Evolutionary conservation across 495 filamentous ascomycete genomes (phyloP).

Genomic region (Talaromyces trachyspermus): DNA sequence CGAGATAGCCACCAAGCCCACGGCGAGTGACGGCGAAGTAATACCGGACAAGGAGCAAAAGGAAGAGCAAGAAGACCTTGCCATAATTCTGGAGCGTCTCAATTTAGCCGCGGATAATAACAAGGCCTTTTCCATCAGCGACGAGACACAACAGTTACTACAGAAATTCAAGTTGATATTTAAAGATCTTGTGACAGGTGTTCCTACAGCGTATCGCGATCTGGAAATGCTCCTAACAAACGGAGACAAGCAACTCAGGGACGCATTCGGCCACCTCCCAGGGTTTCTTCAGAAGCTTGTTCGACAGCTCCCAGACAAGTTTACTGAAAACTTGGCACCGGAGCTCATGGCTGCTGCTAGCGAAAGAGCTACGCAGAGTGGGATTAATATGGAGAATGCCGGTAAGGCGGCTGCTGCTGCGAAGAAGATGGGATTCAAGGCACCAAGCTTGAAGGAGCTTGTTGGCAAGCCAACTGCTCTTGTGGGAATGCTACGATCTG

Average conservation of each 20-base stretch:
- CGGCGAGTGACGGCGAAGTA: constrained; percentile 26
- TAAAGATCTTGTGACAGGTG: constrained; percentile 85
- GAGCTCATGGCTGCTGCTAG: constrained; percentile 71
- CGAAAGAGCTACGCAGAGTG: constrained; percentile 61
- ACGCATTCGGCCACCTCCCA: constrained; percentile 73
- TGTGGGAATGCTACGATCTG: constrained; percentile 70
- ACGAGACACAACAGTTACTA: constrained; percentile 71
- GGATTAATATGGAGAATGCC: constrained; percentile 49
- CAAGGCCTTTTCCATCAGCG: constrained; percentile 71
- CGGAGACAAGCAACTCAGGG: constrained; percentile 64
- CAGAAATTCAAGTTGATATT: constrained; percentile 80
- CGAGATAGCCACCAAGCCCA: constrained; percentile 6
- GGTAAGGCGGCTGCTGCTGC: constrained; percentile 39
- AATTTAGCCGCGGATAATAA: constrained; percentile 74
- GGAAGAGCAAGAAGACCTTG: constrained; percentile 68
- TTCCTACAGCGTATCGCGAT: constrained; percentile 87
- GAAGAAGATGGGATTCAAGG: constrained; percentile 42
- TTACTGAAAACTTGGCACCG: constrained; percentile 65
- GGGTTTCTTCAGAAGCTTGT: constrained; percentile 78
- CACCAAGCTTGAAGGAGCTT: constrained; percentile 67
- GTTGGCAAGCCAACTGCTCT: constrained; percentile 80
- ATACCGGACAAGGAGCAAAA: constrained; percentile 31
- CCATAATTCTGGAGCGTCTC: constrained; percentile 66
- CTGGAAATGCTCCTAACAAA: constrained; percentile 74
- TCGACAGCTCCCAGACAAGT: constrained; percentile 73